Evolutionary conservation across 139 green algal genomes (phyloP).

Genomic region (Coccomyxa sp.): DNA sequence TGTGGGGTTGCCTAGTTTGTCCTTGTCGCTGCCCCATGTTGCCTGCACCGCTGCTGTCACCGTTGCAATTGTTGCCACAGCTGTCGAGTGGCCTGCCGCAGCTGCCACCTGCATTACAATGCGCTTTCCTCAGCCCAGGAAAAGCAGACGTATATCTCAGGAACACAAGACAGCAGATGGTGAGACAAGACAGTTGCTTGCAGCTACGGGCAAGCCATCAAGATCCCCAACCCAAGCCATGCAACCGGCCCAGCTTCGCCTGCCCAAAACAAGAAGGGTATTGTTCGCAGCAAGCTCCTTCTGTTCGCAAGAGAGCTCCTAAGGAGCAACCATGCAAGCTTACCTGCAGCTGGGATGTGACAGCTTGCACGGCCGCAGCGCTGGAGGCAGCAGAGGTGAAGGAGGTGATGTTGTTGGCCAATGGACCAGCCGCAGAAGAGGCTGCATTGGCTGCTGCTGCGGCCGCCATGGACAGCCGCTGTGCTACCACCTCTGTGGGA

Average conservation of each 20-base stretch:
- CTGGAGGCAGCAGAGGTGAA: slow-evolving; percentile 4
- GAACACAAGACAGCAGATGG: too few relatives aligned
- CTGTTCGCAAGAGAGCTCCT: too few relatives aligned
- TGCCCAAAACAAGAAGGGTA: too few relatives aligned
- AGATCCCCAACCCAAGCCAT: too few relatives aligned
- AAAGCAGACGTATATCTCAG: too few relatives aligned
- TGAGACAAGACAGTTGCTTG: too few relatives aligned
- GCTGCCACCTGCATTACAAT: slow-evolving; percentile 22
- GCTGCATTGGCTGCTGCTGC: slow-evolving; percentile 20
- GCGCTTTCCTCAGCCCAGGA: too few relatives aligned
- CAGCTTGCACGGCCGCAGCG: slow-evolving; percentile 18
- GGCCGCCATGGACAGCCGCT: slow-evolving; percentile 51
- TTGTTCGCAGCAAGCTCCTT: too few relatives aligned
- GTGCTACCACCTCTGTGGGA: slow-evolving; percentile 45
- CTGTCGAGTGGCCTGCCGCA: slow-evolving; percentile 29
- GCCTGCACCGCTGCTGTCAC: slow-evolving; percentile 36
- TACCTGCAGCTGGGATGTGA: slow-evolving; percentile 40
- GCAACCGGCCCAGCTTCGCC: too few relatives aligned
- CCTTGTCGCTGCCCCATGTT: slow-evolving; percentile 12
- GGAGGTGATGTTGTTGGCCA: slow-evolving; percentile 28
- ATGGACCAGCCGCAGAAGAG: background rate
- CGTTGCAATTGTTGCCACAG: slow-evolving; percentile 37
- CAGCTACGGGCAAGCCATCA: too few relatives aligned
- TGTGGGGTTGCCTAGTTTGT: slow-evolving; percentile 34
- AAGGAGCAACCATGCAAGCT: too few relatives aligned